phyloP scores from a whole-genome alignment of 2,329 filamentous ascomycete species.

The Nigrospora osmanthi region DNA sequence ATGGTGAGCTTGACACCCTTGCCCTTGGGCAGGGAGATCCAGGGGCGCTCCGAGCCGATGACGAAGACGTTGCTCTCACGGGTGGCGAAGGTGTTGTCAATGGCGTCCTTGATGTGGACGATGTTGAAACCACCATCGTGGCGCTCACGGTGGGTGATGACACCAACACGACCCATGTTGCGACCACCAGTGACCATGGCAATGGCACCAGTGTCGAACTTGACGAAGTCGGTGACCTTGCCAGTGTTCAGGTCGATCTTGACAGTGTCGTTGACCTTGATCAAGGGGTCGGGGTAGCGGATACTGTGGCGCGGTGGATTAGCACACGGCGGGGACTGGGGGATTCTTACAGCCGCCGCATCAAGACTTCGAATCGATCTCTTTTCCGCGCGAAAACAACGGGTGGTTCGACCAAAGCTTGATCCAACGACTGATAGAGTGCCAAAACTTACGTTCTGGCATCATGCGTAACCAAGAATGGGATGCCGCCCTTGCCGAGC shows the following conservation, averaged over 20 bases:
- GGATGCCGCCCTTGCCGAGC: slow-evolving; percentile 98
- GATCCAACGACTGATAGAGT: slow-evolving; percentile 99
- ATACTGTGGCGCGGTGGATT: slow-evolving; percentile 57
- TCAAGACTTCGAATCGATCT: slow-evolving; percentile 25
- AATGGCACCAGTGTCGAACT: slow-evolving; percentile 96
- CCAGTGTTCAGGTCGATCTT: slow-evolving; percentile 96
- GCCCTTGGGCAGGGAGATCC: slow-evolving; percentile 99
- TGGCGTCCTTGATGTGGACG: slow-evolving; percentile 99
- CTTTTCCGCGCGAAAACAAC: slow-evolving; percentile 11
- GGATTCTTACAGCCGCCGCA: slow-evolving; percentile 47
- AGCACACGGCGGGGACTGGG: slow-evolving; percentile 25
- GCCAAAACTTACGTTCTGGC: slow-evolving; percentile 99
- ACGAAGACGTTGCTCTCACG: slow-evolving; percentile 99
- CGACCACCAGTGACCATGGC: slow-evolving; percentile 99
- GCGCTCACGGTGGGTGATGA: slow-evolving; percentile 99
- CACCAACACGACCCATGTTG: slow-evolving; percentile 99
- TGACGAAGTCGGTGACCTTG: slow-evolving; percentile 98
- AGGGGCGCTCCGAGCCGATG: slow-evolving; percentile 97
- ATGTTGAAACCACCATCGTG: slow-evolving; percentile 99
- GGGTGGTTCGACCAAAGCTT: slow-evolving; percentile 76
- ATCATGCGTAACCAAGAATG: slow-evolving; percentile 99
- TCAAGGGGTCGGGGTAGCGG: slow-evolving; percentile 94
- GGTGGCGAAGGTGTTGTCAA: slow-evolving; percentile 99
- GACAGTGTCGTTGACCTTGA: slow-evolving; percentile 99
- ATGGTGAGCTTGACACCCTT: slow-evolving; percentile 99